phyloP scores from a whole-genome alignment of 2,329 filamentous ascomycete species.

The Orbilia blumenaviensis region DNA sequence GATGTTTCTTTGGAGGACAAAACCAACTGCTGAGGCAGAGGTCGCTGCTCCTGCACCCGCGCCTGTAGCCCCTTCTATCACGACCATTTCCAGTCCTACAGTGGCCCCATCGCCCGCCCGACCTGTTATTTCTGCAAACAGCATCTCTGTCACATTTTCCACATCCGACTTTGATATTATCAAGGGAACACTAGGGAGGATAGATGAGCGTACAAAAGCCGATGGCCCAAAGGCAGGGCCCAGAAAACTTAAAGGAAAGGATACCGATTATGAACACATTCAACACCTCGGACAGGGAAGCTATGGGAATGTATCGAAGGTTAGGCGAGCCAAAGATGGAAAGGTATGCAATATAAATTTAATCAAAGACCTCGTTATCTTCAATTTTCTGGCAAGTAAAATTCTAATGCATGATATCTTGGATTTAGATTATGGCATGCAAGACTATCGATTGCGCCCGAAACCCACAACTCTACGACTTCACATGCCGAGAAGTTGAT shows the following conservation, averaged over 20 bases:
- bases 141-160: conserved; percentile 50
- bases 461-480: conserved; percentile 47
- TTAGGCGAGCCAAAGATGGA: conserved; percentile 37
- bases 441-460: conserved; percentile 53
- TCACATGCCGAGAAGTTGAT: conserved; percentile 49
- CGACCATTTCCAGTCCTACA: background rate
- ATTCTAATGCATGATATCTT: conserved; percentile 21
- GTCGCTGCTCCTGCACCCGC: conserved; percentile 26
- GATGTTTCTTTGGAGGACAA: conserved; percentile 49
- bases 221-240: conserved; percentile 33
- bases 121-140: conserved; percentile 48
- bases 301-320: conserved; percentile 52
- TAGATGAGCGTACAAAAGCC: conserved; percentile 29
- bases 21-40: conserved; percentile 6
- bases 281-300: conserved; percentile 52
- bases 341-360: conserved; percentile 47
- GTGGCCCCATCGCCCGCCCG: conserved; percentile 21
- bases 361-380: no score
- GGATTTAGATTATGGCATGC: conserved; percentile 45
- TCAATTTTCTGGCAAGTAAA: background rate
- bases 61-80: conserved; percentile 1
- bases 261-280: conserved; percentile 50
- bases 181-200: conserved; percentile 52
- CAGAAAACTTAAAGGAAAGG: conserved; percentile 46
- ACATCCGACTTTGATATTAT: conserved; percentile 47